Evolutionary conservation across 2,329 filamentous ascomycete genomes (phyloP).

Genomic region (Xylaria sp.): DNA sequence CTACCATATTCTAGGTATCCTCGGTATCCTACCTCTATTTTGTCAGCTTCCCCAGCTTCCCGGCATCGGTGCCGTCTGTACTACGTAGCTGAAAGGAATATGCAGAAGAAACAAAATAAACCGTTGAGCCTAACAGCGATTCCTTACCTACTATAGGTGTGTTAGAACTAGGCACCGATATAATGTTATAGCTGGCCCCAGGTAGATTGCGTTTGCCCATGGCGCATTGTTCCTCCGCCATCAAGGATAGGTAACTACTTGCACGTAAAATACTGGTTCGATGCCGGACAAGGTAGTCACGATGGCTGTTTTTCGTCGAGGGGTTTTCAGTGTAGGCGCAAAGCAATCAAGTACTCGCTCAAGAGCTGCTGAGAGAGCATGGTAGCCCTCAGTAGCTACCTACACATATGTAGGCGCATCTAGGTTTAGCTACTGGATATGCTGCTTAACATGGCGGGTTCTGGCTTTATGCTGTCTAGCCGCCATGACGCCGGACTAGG

Average conservation of each 20-base stretch:
- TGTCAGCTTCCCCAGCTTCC: background rate
- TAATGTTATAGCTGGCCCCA: too few relatives aligned
- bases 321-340: too few relatives aligned
- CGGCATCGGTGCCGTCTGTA: background rate
- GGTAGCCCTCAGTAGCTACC: background rate
- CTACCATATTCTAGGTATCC: background rate
- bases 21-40: background rate
- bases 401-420: background rate
- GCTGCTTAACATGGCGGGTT: background rate
- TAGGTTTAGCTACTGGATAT: conserved; percentile 9
- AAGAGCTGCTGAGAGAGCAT: background rate
- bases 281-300: too few relatives aligned
- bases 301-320: too few relatives aligned
- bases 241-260: too few relatives aligned
- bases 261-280: too few relatives aligned
- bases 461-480: conserved; percentile 1
- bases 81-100: background rate
- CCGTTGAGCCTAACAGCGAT: background rate
- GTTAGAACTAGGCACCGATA: too few relatives aligned
- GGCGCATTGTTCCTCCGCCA: too few relatives aligned
- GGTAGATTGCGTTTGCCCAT: too few relatives aligned
- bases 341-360: background rate
- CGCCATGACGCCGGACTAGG: conserved; percentile 8
- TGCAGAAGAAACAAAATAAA: conserved; percentile 5
- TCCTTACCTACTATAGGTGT: background rate